phyloP scores from a whole-genome alignment of 495 filamentous ascomycete species.

The Penicillium cosmopolitanum region DNA sequence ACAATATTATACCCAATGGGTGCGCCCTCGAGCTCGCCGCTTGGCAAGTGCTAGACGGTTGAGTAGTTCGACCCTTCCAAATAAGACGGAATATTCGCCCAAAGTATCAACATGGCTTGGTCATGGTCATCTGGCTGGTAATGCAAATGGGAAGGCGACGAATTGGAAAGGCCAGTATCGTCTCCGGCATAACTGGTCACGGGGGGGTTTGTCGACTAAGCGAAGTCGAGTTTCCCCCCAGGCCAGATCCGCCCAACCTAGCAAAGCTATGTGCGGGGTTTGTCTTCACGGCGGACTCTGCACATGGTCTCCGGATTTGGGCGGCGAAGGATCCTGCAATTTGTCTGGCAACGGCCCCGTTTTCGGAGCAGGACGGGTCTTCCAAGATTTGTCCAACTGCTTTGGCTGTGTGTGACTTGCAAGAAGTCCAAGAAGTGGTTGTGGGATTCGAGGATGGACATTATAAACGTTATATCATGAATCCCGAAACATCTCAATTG shows the following conservation, averaged over 20 bases:
- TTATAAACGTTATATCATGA: conserved; percentile 70
- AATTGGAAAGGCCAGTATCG: conserved; percentile 93
- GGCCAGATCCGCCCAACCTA: conserved; percentile 60
- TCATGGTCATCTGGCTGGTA: conserved; percentile 57
- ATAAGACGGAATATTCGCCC: conserved; percentile 66
- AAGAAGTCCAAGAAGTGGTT: conserved; percentile 47
- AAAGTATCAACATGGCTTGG: conserved; percentile 83
- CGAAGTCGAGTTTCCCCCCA: conserved; percentile 69
- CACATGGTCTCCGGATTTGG: conserved; percentile 77
- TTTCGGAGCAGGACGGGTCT: conserved; percentile 15
- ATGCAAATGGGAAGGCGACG: conserved; percentile 50
- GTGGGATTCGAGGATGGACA: conserved; percentile 79
- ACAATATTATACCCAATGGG: conserved; percentile 86
- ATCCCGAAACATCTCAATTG: conserved; percentile 47
- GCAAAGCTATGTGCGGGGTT: conserved; percentile 74
- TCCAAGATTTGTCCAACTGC: conserved; percentile 60
- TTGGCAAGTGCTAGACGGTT: conserved; percentile 66
- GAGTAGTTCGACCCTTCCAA: conserved; percentile 28
- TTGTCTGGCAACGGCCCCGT: conserved; percentile 32
- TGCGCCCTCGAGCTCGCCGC: conserved; percentile 77
- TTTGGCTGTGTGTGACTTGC: conserved; percentile 58
- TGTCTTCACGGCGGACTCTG: conserved; percentile 75
- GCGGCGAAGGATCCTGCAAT: conserved; percentile 59
- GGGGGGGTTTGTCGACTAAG: conserved; percentile 81
- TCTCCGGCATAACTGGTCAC: conserved; percentile 89